Conservation (phyloP, 2,329 filamentous ascomycete genomes). For the Chaetomium strumarium region DNA sequence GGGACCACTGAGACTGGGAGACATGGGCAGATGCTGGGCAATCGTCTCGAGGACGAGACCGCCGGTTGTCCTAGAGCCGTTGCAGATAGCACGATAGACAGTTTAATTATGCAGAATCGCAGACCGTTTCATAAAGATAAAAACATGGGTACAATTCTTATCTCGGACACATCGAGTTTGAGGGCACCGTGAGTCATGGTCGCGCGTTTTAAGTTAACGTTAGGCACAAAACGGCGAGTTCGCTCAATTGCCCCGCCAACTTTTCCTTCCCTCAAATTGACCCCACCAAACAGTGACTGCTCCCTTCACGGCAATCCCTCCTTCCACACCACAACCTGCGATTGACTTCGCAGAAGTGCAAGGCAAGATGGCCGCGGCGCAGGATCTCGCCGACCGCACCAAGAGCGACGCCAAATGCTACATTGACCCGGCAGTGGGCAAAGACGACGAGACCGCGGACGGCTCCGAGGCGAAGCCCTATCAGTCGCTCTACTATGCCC, state of each 20-base stretch:
- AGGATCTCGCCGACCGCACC: slow-evolving; percentile 47
- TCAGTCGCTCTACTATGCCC: slow-evolving; percentile 74
- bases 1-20: too few species aligned
- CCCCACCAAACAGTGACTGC: slow-evolving; percentile 11
- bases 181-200: slow-evolving; percentile 17
- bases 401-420: slow-evolving; percentile 53
- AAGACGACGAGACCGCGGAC: slow-evolving; percentile 60
- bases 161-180: slow-evolving; percentile 1
- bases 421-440: slow-evolving; percentile 74
- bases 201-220: too few species aligned
- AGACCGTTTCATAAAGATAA: not conserved
- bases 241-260: slow-evolving; percentile 19
- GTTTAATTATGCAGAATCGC: not conserved
- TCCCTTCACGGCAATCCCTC: not conserved
- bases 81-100: not conserved
- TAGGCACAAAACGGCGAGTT: not conserved
- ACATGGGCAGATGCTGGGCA: not conserved
- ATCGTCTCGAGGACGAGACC: not conserved
- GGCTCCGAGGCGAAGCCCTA: slow-evolving; percentile 70
- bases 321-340: slow-evolving; percentile 12
- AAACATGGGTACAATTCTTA: slow-evolving; percentile 9
- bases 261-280: slow-evolving; percentile 10
- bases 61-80: slow-evolving; percentile 1
- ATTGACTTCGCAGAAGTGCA: slow-evolving; percentile 20
- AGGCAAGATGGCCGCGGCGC: slow-evolving; percentile 37